Evolutionary conservation across 352 stramenopile species (phyloP).

Genomic region (Globisporangium cystogenes): DNA sequence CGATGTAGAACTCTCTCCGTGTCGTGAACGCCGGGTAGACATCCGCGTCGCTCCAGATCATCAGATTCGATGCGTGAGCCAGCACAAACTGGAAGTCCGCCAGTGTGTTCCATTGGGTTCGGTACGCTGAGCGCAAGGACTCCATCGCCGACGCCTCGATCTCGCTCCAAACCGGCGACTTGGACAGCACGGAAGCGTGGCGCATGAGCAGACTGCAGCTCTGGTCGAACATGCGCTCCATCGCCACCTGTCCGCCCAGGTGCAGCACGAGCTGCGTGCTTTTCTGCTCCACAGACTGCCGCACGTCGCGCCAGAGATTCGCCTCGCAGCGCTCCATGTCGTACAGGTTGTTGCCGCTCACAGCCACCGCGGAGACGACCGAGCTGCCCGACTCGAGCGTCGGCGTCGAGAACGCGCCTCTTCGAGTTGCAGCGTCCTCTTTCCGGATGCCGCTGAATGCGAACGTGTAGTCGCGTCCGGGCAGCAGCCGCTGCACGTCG

Average conservation of each 20-base stretch:
- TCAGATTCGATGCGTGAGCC: slow-evolving; percentile 64
- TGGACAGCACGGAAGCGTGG: slow-evolving; percentile 18
- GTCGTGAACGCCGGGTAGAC: slow-evolving; percentile 67
- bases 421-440: slow-evolving; percentile 25
- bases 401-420: slow-evolving; percentile 43
- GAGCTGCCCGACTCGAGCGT: slow-evolving; percentile 22
- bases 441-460: slow-evolving; percentile 50
- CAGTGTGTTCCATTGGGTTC: slow-evolving; percentile 57
- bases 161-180: slow-evolving; percentile 22
- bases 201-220: slow-evolving; percentile 52
- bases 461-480: slow-evolving; percentile 46
- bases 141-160: slow-evolving; percentile 50
- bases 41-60: slow-evolving; percentile 78
- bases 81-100: slow-evolving; percentile 44
- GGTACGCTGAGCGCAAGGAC: slow-evolving; percentile 54
- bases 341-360: slow-evolving; percentile 48
- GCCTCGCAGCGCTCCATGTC: slow-evolving; percentile 34
- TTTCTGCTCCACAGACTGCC: slow-evolving; percentile 23
- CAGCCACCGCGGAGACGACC: slow-evolving; percentile 28
- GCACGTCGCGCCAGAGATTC: slow-evolving; percentile 44
- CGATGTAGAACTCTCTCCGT: slow-evolving; percentile 38
- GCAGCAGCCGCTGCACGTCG: slow-evolving; percentile 31
- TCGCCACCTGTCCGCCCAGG: slow-evolving; percentile 60
- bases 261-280: slow-evolving; percentile 46
- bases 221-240: slow-evolving; percentile 69